Evolutionary conservation across 306 rosid genomes (phyloP).

Genomic region (Hippophae rhamnoides): DNA sequence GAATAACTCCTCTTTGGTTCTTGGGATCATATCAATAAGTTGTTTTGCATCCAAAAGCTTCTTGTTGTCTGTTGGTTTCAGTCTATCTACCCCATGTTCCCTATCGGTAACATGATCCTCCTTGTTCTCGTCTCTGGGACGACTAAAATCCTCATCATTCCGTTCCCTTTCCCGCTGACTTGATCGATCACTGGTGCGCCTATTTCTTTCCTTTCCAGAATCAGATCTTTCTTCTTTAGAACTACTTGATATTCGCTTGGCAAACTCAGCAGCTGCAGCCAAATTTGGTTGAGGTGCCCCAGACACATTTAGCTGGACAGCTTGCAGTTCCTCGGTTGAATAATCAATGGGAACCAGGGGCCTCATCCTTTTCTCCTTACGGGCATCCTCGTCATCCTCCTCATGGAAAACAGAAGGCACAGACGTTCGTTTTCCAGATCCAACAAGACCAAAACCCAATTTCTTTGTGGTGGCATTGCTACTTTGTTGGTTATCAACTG

Average conservation of each 20-base stretch:
- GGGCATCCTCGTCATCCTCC: constrained; percentile 94
- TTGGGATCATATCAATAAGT: constrained; percentile 95
- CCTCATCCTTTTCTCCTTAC: constrained; percentile 91
- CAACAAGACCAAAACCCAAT: constrained; percentile 91
- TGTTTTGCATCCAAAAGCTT: constrained; percentile 86
- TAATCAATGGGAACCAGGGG: constrained; percentile 98
- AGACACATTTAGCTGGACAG: constrained; percentile 55
- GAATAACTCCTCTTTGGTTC: constrained; percentile 92
- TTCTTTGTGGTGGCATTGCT: constrained; percentile 66
- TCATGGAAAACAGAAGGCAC: constrained; percentile 87
- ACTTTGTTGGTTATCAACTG: constrained; percentile 51
- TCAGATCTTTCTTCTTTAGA: constrained; percentile 71
- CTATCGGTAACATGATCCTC: constrained; percentile 62
- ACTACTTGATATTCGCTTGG: constrained; percentile 73
- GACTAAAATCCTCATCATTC: constrained; percentile 52
- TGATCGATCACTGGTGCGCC: constrained; percentile 63
- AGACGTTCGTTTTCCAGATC: constrained; percentile 89
- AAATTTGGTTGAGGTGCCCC: constrained; percentile 71
- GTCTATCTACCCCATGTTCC: constrained; percentile 49
- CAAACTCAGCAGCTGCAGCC: constrained; percentile 99
- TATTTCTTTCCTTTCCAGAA: constrained; percentile 69
- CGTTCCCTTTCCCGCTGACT: constrained; percentile 68
- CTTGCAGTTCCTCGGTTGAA: constrained; percentile 92
- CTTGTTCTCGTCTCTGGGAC: constrained; percentile 58
- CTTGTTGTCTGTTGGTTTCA: constrained; percentile 59